These are phyloP conservation scores for Aciculoconidium aculeatum DNA, from an alignment of 805 yeast genomes.

Conservation along the genomic window DNA sequence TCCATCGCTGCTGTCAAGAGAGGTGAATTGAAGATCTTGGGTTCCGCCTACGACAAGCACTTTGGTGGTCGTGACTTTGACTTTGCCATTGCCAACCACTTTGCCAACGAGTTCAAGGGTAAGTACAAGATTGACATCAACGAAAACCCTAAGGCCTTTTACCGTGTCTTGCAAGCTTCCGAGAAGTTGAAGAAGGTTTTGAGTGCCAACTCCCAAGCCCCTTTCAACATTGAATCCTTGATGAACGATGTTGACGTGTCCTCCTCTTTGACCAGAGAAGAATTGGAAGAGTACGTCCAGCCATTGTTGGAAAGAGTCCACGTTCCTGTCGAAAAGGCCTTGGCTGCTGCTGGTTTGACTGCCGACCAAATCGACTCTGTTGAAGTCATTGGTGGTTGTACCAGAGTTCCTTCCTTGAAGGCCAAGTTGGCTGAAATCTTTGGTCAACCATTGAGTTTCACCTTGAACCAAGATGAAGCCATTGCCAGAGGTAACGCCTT, in stretches of 20 bases:
- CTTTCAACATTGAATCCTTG: constrained; percentile 90
- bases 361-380: constrained; percentile 78
- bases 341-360: constrained; percentile 69
- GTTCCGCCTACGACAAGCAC: constrained; percentile 89
- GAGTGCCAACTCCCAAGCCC: constrained; percentile 93
- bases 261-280: constrained; percentile 82
- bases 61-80: constrained; percentile 99
- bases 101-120: constrained; percentile 84
- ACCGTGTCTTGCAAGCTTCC: constrained; percentile 86
- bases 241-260: constrained; percentile 97
- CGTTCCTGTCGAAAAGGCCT: constrained; percentile 75
- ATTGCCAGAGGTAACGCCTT: constrained; percentile 99
- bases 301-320: constrained; percentile 76
- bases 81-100: constrained; percentile 87
- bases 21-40: constrained; percentile 92
- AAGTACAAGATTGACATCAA: constrained; percentile 92
- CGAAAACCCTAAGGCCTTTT: constrained; percentile 90
- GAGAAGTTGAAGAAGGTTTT: constrained; percentile 93
- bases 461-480: constrained; percentile 98
- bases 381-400: constrained; percentile 96
- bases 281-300: constrained; percentile 81
- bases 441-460: constrained; percentile 68
- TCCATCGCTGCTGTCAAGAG: constrained; percentile 86
- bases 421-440: constrained; percentile 72
- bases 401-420: constrained; percentile 94